Evolutionary conservation across 1,284 basidiomycete genomes (phyloP).

Genomic region (Moesziomyces parantarcticus): DNA sequence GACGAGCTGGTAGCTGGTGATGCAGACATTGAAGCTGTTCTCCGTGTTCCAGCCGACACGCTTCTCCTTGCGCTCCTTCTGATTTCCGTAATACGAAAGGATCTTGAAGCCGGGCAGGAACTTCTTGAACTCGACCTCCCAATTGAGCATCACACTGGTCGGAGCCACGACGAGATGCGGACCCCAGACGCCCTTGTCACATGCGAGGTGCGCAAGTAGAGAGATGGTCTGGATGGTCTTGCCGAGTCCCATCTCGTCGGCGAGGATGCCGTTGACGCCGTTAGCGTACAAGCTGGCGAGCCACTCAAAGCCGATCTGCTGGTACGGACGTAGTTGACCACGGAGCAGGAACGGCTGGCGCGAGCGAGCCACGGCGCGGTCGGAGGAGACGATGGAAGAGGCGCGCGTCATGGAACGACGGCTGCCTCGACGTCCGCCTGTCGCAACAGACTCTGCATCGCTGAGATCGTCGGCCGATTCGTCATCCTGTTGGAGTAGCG

Average conservation of each 20-base stretch:
- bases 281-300: constrained; percentile 87
- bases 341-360: constrained; percentile 84
- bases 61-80: constrained; percentile 91
- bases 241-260: constrained; percentile 74
- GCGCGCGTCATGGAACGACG: constrained; percentile 46
- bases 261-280: constrained; percentile 90
- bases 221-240: constrained; percentile 98
- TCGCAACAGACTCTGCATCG: constrained; percentile 36
- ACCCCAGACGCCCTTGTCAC: constrained; percentile 94
- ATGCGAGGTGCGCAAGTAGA: constrained; percentile 89
- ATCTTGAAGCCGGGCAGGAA: constrained; percentile 93
- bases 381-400: constrained; percentile 68
- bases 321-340: constrained; percentile 89
- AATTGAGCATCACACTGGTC: constrained; percentile 93
- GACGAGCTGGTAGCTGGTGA: constrained; percentile 91
- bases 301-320: constrained; percentile 94
- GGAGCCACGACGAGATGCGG: constrained; percentile 95
- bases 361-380: constrained; percentile 27
- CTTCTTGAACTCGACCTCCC: constrained; percentile 99
- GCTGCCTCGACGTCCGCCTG: constrained; percentile 28
- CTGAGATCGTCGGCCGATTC: constrained; percentile 23
- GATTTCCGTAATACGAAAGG: constrained; percentile 89
- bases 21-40: constrained; percentile 92
- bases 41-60: constrained; percentile 94
- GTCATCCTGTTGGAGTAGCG: constrained; percentile 62